Evolutionary conservation across 768 basidiomycete genomes (phyloP), one percentile per base, ranked within the genome.

Genomic region (Suillus bovinus): DNA sequence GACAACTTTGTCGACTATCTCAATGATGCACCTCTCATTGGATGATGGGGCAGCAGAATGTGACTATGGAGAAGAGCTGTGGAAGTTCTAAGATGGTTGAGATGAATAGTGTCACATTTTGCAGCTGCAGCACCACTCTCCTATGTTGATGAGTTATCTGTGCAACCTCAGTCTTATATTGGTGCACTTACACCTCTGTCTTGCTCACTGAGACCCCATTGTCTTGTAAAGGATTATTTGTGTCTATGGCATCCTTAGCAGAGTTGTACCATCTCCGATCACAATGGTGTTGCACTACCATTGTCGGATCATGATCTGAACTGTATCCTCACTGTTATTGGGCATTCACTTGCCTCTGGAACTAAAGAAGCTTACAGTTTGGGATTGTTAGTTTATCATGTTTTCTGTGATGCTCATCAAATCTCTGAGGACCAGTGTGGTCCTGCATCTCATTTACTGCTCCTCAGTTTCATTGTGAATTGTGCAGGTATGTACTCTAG

Each of bases 331-430:
- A 44, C 10, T 0, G 42, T 44, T 0, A 44, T 44, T 5, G n/a
- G 42, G 0, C n/a, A 44, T 9, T 44, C 11, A 0, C 5, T 44
- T 1, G 42, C 42, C 0, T 17, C 6, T 0, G 42, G 42, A 0
- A 44, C n/a, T 4, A 4, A n/a, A 5, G n/a, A n/a, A 5, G 20
- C n/a, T 0, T 44, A 44, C 2, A 4, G 42, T 17, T 44, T 4
- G 0, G 42, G 42, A 1, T n/a, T 44, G 3, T 6, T 44, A 11
- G 42, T n/a, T 0, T 44, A 10, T n/a, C 42, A 44, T 11, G 10
- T 44, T 11, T 44, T 44, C 0, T 44, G 42, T 9, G 42, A 44
- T 11, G 42, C 42, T 4, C n/a, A 5, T 1, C 0, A 10, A 0
- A n/a, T 44, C 0, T 9, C 42, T 2, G 11, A 44, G 4, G 10